Evolutionary conservation across 805 yeast genomes (phyloP), one percentile per base, ranked within the genome.

Genomic region (Lachancea thermotolerans): DNA sequence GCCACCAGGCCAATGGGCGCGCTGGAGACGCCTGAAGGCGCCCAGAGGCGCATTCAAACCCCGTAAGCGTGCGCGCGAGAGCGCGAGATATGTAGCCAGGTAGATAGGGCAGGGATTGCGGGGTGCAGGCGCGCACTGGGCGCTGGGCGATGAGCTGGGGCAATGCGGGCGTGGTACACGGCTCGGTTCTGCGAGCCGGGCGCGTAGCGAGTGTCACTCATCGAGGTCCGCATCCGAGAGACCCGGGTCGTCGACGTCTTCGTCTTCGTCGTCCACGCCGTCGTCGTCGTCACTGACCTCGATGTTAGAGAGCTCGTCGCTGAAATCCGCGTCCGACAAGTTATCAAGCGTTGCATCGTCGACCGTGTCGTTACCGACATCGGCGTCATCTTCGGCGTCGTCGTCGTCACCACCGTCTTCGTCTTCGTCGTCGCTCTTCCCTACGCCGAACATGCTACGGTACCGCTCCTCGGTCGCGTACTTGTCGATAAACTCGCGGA

Each of bases 401-500:
- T 8, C 49, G 39, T 18, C 41, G 25, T 54, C 54, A 3, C 54
- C 65, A 12, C 56, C 62, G 8, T 53, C 60, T 11, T 51, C 55
- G 30, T 42, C 53, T 14, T 41, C 53, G 29, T 73, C 75, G 8
- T 75, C 72, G 47, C 71, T 68, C 42, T 74, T 77, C n/a, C 71
- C 75, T 38, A 67, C 70, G 41, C 79, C 77, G 64, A 52, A 71
- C 60, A 45, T 62, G 64, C 39, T 59, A 52, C 48, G 64, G 60
- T 58, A 68, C 54, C 68, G 53, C 38, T 69, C 53, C 54, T 62
- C 55, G 49, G 68, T 67, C 54, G 93, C 93, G 65, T 81, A 88
- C 58, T 75, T 77, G 57, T 71, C 71, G 21, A 90, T 95, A 57
- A 87, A 86, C 33, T 75, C 77, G 58, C 74, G 79, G 5, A 93